phyloP scores from a whole-genome alignment of 306 rosid genomes.

The Citrullus colocynthis region DNA sequence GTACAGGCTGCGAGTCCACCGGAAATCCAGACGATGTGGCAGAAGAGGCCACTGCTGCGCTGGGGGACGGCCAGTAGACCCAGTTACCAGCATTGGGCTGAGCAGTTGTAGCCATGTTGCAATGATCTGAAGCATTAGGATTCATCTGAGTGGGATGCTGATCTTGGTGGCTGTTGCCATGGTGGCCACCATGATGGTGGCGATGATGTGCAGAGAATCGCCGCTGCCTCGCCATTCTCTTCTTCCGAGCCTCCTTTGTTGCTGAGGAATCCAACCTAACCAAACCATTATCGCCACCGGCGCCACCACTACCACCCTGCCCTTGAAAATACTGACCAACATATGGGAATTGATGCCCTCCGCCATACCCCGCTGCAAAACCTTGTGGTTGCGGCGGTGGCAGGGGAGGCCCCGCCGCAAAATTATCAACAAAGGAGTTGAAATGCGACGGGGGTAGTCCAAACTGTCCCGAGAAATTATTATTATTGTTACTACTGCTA shows the following conservation, averaged over 20 bases:
- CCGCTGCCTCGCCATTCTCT: constrained; percentile 87
- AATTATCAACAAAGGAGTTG: constrained; percentile 30
- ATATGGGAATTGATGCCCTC: constrained; percentile 25
- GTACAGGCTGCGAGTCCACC: neutral
- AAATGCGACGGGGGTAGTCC: constrained; percentile 30
- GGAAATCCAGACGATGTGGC: constrained; percentile 14
- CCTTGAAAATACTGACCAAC: constrained; percentile 31
- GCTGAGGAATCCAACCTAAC: constrained; percentile 67
- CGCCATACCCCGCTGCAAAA: constrained; percentile 26
- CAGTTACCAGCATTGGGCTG: constrained; percentile 35
- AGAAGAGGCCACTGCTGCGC: constrained; percentile 11
- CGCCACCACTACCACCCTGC: constrained; percentile 9
- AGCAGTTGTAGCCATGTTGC: constrained; percentile 21
- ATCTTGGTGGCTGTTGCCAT: constrained; percentile 16
- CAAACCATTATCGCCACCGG: constrained; percentile 18
- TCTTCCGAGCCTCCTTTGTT: constrained; percentile 87
- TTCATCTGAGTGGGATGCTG: constrained; percentile 20
- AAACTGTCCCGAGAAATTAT: constrained; percentile 23
- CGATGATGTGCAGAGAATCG: constrained; percentile 38
- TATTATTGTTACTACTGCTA: neutral
- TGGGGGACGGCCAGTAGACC: constrained; percentile 64
- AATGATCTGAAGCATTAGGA: constrained; percentile 8
- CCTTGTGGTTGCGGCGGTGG: constrained; percentile 9
- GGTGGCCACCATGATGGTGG: constrained; percentile 6
- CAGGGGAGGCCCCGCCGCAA: neutral